Conservation (phyloP, 176 grass and related monocot genomes). For the Zea mays region Zm-B73-REFERENCE-NAM-5.0 NC_050100.1:84036001-84036500, state of each 20-base stretch:
- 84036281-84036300: not conserved
- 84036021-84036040: slow-evolving; percentile 90
- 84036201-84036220: not conserved
- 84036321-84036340: not conserved
- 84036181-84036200: not conserved
- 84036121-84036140: not conserved
- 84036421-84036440: not conserved
- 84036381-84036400: not conserved
- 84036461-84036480: slow-evolving; percentile 26
- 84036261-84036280: not conserved
- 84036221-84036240: not conserved
- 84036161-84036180: not conserved
- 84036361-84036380: not conserved
- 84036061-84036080: slow-evolving; percentile 14
- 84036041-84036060: slow-evolving; percentile 31
- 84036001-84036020: slow-evolving; percentile 92
- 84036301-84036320: not conserved
- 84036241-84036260: not conserved
- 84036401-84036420: not conserved
- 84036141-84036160: not conserved
- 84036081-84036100: slow-evolving; percentile 7
- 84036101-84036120: slow-evolving; percentile 9
- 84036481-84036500: not conserved
- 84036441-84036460: slow-evolving; percentile 4
- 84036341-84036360: not conserved